These are phyloP conservation scores for Neurospora sp. DNA, from an alignment of 495 filamentous ascomycete species.

Conservation along the genomic window DNA sequence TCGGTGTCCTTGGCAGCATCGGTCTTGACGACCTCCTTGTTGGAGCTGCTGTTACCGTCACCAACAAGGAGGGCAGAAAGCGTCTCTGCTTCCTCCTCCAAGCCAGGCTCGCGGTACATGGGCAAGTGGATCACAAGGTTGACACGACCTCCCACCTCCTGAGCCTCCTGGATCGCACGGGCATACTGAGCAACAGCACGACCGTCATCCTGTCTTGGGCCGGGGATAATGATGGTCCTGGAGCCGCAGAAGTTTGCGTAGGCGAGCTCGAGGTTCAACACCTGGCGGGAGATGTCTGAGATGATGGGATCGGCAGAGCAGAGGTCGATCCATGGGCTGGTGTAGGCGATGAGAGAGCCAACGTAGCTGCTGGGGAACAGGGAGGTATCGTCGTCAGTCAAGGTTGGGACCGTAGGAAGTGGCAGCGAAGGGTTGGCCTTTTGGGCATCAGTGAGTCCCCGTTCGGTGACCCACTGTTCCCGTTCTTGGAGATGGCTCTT, in stretches of 20 bases:
- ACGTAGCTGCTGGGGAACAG: constrained; percentile 63
- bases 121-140: constrained; percentile 72
- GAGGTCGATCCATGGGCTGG: constrained; percentile 83
- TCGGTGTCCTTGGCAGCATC: constrained; percentile 12
- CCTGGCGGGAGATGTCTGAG: constrained; percentile 73
- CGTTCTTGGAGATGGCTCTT: constrained; percentile 41
- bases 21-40: background rate
- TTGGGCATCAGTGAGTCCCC: constrained; percentile 10
- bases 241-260: constrained; percentile 94
- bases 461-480: constrained; percentile 14
- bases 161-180: constrained; percentile 68
- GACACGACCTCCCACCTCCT: constrained; percentile 61
- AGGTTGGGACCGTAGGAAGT: constrained; percentile 52
- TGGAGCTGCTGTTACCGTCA: constrained; percentile 1
- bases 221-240: constrained; percentile 68
- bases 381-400: constrained; percentile 62
- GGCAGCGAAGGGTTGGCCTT: constrained; percentile 21
- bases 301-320: constrained; percentile 74
- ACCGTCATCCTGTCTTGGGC: constrained; percentile 46
- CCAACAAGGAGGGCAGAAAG: constrained; percentile 26
- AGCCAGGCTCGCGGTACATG: constrained; percentile 52
- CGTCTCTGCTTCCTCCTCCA: constrained; percentile 28
- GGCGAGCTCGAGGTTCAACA: constrained; percentile 78
- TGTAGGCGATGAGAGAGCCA: constrained; percentile 58
- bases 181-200: constrained; percentile 59